Evolutionary conservation across 306 rosid genomes (phyloP).

Genomic region (Pterocarpus santalinus): DNA sequence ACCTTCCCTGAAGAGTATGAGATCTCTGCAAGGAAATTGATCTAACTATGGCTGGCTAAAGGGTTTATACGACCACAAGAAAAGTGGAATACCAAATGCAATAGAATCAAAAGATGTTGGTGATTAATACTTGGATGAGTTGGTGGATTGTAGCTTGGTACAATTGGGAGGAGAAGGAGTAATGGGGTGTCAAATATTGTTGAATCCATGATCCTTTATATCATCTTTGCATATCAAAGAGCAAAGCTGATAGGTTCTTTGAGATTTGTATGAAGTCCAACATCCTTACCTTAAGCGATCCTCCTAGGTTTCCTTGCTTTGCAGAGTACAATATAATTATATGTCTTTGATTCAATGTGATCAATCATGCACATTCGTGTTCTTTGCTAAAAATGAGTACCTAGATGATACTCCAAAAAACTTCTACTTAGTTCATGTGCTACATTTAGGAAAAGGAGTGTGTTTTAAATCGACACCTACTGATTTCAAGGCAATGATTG

Average conservation of each 20-base stretch:
- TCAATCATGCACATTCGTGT: not conserved
- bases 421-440: slow-evolving; percentile 1
- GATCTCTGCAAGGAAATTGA: not conserved
- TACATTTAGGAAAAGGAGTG: not conserved
- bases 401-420: not conserved
- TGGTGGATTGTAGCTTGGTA: slow-evolving; percentile 18
- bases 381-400: not conserved
- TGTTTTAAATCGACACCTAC: not conserved
- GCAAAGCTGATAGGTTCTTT: not conserved
- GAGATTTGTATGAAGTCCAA: no score
- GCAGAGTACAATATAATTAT: not conserved
- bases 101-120: not conserved
- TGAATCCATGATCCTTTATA: not conserved
- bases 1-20: slow-evolving; percentile 14
- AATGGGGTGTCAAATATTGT: slow-evolving; percentile 42
- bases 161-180: not conserved
- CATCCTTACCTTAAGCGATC: not conserved
- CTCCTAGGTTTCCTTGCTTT: not conserved
- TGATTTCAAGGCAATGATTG: not conserved
- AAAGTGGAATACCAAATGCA: not conserved
- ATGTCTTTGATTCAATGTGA: not conserved
- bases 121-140: slow-evolving; percentile 23
- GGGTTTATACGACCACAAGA: not conserved
- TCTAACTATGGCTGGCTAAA: slow-evolving; percentile 15
- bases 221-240: not conserved